Evolutionary conservation across 2,329 filamentous ascomycete genomes (phyloP).

Genomic region (Stachybotrys chlorohalonatus): DNA sequence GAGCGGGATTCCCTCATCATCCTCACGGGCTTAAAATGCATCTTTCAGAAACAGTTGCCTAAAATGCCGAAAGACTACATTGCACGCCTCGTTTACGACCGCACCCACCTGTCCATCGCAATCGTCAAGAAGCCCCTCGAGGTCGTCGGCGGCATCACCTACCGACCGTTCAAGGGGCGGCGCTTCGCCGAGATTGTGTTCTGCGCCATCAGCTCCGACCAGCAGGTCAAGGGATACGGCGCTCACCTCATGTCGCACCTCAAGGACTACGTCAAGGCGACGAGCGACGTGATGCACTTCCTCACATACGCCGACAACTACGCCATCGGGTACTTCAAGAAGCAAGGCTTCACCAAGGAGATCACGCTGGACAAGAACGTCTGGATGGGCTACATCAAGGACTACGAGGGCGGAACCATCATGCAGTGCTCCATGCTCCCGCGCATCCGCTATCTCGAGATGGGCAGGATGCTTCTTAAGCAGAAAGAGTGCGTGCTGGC

Average conservation of each 20-base stretch:
- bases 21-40: constrained; percentile 89
- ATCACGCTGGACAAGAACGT: constrained; percentile 83
- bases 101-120: constrained; percentile 90
- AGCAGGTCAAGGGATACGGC: constrained; percentile 97
- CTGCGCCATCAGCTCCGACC: constrained; percentile 93
- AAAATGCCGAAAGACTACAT: constrained; percentile 99
- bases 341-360: constrained; percentile 97
- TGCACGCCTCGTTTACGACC: constrained; percentile 91
- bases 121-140: constrained; percentile 96
- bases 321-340: constrained; percentile 98
- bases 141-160: constrained; percentile 95
- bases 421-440: constrained; percentile 99
- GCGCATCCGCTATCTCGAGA: constrained; percentile 86
- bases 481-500: constrained; percentile 93
- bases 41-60: constrained; percentile 95
- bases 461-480: constrained; percentile 88
- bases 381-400: constrained; percentile 99
- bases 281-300: constrained; percentile 96
- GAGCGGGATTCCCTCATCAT: constrained; percentile 84
- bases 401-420: constrained; percentile 97
- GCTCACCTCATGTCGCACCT: constrained; percentile 97
- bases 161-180: constrained; percentile 84
- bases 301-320: constrained; percentile 98
- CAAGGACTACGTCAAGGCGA: constrained; percentile 97
- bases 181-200: constrained; percentile 98